Percentiles rank a stretch among this genome's conserved stretches.
These are phyloP conservation scores for Tylopilus sp. DNA, from an alignment of 768 basidiomycete species.

Conservation along the genomic window DNA sequence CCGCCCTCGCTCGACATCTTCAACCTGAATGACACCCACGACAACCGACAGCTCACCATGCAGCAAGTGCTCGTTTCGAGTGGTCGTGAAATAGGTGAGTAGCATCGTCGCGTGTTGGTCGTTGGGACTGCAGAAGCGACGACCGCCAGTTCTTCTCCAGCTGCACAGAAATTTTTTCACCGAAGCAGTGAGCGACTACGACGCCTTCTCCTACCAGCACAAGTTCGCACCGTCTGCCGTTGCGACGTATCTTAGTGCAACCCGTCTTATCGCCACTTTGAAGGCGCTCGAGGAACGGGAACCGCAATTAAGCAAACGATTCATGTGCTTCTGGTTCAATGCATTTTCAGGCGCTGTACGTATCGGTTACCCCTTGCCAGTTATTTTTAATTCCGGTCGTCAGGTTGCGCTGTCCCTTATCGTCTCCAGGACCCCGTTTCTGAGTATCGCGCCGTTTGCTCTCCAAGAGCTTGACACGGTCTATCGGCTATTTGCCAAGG, in stretches of 20 bases:
- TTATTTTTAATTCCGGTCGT: conserved; percentile 1
- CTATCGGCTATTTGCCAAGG: conserved; percentile 53
- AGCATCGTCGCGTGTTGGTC: conserved; percentile 9
- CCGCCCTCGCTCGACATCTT: conserved; percentile 49
- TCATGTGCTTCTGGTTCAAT: conserved; percentile 74
- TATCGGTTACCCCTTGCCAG: conserved; percentile 6
- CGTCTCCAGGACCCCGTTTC: conserved; percentile 57
- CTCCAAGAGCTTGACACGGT: conserved; percentile 59
- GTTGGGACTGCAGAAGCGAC: conserved; percentile 1
- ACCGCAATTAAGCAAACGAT: conserved; percentile 58
- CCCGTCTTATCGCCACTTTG: conserved; percentile 54
- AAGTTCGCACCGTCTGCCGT: conserved; percentile 66
- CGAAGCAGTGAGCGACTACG: conserved; percentile 53
- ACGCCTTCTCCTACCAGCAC: conserved; percentile 56
- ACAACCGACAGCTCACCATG: conserved; percentile 56
- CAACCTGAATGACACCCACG: conserved; percentile 34
- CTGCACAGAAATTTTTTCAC: conserved; percentile 67
- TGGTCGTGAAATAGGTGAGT: conserved; percentile 60
- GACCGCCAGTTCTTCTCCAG: conserved; percentile 54
- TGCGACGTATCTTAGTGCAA: conserved; percentile 61
- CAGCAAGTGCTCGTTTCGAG: conserved; percentile 59
- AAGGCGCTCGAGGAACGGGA: conserved; percentile 55
- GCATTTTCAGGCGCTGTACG: conserved; percentile 68
- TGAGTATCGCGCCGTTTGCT: conserved; percentile 55
- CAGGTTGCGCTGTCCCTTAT: conserved; percentile 65